Base-by-base conservation (phyloP, 805 yeast species). In the Lipomyces anomalus region DNA sequence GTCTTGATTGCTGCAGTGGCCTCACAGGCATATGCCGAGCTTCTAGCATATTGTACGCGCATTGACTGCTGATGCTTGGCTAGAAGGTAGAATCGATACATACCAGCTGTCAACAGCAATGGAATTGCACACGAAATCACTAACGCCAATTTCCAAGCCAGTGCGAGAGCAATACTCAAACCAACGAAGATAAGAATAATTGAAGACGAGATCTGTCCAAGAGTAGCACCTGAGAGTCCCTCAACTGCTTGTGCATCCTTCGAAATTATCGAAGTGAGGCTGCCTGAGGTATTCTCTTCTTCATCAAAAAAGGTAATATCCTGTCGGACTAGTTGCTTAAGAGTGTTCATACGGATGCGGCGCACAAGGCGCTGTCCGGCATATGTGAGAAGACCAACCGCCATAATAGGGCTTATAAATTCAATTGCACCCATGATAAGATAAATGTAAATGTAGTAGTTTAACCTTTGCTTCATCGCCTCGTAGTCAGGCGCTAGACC, bases 1-100 rank as follows among this genome's bases (percentile, higher is more conserved):
- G 71, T 67, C 34, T 70, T 60, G n/a, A 70, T 66, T 3, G 73
- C 63, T 13, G 64, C 50, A 7, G 68, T 63, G 37, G 62, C 64
- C 46, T 68, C 70, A 36, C 72, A 63, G 5, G 73, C 73, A 55
- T 62, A 63, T 16, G 16, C 49, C 44, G 23, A 35, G 16, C 18
- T 34, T 13, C 20, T 17, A 7, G 38, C 67, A 43, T 66, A 68
- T 2, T 66, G 70, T 16, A 57, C 57, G 42, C 66, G 63, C 9
- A 67, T 64, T 7, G 66, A 56, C 47, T 65, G 67, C 41, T 63
- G 64, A 24, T 69, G 60, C 24, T 47, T 44, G 22, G 59, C 57
- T 42, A 69, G 53, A n/a, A 70, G 55, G 50, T 52, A 57, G 35
- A 70, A 57, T 17, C 72, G 61, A 44, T 64, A 40, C 56, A 67